Evolutionary conservation across 169 alveolate species (phyloP).

Genomic region (Eimeria falciformis): DNA sequence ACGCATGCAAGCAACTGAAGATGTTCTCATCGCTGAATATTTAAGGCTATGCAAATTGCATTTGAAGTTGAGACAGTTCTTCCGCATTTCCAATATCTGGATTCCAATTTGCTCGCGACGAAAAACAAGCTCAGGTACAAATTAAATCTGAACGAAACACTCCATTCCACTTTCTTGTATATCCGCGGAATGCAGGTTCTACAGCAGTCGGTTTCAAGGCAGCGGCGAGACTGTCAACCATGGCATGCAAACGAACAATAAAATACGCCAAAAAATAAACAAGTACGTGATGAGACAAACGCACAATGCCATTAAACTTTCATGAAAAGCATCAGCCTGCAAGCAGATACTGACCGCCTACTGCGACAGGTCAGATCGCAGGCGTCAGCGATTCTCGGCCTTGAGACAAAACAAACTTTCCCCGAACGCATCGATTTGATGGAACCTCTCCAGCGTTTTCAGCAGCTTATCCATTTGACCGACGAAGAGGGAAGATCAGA

Average conservation of each 20-base stretch:
- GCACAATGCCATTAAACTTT: background rate
- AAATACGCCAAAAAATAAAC: background rate
- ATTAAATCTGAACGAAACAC: background rate
- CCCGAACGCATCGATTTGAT: background rate
- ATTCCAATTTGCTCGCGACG: background rate
- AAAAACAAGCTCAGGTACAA: background rate
- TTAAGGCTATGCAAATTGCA: conserved; percentile 42
- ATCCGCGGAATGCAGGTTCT: background rate
- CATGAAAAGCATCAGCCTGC: conserved; percentile 8
- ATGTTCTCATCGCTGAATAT: too few relatives aligned
- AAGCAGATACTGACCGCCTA: background rate
- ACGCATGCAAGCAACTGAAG: too few relatives aligned
- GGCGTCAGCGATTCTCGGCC: conserved; percentile 11
- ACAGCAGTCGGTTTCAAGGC: background rate
- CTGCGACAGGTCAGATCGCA: conserved; percentile 1
- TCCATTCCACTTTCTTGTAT: background rate
- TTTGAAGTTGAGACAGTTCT: conserved; percentile 49
- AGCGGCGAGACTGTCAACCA: background rate
- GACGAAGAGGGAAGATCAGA: background rate
- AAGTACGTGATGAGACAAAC: background rate
- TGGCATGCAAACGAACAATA: background rate
- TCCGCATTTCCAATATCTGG: conserved; percentile 35
- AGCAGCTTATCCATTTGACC: background rate
- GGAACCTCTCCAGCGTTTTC: conserved; percentile 37
- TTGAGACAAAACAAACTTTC: background rate